Evolutionary conservation across 176 grass and related monocot genomes (phyloP).

Genomic region (Oryza glumipatula): DNA sequence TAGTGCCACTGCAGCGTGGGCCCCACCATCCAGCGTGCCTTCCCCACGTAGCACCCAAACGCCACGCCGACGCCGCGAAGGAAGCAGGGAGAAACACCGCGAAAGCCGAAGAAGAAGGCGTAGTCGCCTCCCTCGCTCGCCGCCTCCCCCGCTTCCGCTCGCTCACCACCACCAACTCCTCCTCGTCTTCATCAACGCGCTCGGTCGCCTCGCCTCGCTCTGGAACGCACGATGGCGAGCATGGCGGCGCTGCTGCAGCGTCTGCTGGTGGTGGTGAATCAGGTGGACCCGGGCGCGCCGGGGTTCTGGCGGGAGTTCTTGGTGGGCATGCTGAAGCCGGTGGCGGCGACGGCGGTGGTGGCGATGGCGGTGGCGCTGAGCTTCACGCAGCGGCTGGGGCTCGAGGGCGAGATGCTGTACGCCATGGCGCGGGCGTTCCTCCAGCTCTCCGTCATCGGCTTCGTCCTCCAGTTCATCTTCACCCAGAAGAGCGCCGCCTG

Average conservation of each 20-base stretch:
- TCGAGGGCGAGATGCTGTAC: slow-evolving; percentile 86
- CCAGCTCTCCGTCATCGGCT: slow-evolving; percentile 94
- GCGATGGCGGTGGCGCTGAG: slow-evolving; percentile 79
- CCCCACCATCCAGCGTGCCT: neutral
- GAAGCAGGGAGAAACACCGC: neutral
- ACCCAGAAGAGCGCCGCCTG: slow-evolving; percentile 68
- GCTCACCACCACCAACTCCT: neutral
- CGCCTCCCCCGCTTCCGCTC: slow-evolving; percentile 18
- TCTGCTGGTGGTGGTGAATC: slow-evolving; percentile 6
- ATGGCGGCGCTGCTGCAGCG: neutral
- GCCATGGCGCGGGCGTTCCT: slow-evolving; percentile 82
- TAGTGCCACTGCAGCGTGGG: neutral
- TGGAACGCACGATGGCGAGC: neutral
- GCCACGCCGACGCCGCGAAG: neutral
- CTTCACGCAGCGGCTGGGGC: slow-evolving; percentile 67
- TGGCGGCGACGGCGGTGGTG: slow-evolving; percentile 60
- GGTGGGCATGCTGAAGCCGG: slow-evolving; percentile 80
- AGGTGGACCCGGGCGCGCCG: slow-evolving; percentile 69
- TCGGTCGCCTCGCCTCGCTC: neutral
- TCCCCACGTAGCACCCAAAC: slow-evolving; percentile 40
- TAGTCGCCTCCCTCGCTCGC: slow-evolving; percentile 42
- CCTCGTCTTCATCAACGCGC: neutral
- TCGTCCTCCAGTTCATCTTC: slow-evolving; percentile 98
- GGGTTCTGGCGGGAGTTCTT: slow-evolving; percentile 84
- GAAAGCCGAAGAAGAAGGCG: neutral